Base-by-base conservation (phyloP, 2,329 filamentous ascomycete species). In the Diaporthe sp. region DNA sequence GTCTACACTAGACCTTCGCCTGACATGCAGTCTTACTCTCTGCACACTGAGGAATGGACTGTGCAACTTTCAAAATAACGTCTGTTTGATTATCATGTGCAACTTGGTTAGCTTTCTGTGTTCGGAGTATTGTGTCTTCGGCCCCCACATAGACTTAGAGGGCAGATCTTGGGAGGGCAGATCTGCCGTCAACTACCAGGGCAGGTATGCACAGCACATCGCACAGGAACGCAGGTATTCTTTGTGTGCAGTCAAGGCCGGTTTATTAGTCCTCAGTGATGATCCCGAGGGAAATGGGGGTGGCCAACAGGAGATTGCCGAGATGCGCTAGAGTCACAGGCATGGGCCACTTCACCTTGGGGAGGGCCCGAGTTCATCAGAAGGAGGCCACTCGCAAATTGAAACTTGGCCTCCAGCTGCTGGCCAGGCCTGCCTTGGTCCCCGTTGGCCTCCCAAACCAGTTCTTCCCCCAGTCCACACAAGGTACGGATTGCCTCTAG, bases 401-500 rank as follows among this genome's bases (percentile, higher is more conserved):
- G 73, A 75, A 75, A 75, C 73, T 60, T 75, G 73, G 73, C 73
- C 73, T 75, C 51, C 65, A 70, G 49, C 65, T 4, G 65, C 65
- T 55, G n/a, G 65, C 65, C 49, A 70, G 65, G 65, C 70, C 70
- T 46, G 39, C 62, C 28, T 53, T 62, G 58, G 10, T 44, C 58
- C 51, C 68, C 51, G 22, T 53, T 12, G 39, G 73, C 58, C 65
- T 70, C 55, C 55, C 65, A 60, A 68, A 68, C 42, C 44, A 71
- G 58, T 74, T 74, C 53, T 51, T n/a, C 19, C 60, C 60, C 58
- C 71, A 46, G 34, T 53, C 72, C 53, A 55, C 61, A 31, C 68
- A 68, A 49, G 31, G 58, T 39, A 55, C 34, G 49, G 65, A 70
- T 70, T 70, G 65, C 49, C 65, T 70, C 65, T 62, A 73, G 58